phyloP scores from a whole-genome alignment of 1,284 basidiomycete species.

The Coniferiporia sulphurascens region DNA sequence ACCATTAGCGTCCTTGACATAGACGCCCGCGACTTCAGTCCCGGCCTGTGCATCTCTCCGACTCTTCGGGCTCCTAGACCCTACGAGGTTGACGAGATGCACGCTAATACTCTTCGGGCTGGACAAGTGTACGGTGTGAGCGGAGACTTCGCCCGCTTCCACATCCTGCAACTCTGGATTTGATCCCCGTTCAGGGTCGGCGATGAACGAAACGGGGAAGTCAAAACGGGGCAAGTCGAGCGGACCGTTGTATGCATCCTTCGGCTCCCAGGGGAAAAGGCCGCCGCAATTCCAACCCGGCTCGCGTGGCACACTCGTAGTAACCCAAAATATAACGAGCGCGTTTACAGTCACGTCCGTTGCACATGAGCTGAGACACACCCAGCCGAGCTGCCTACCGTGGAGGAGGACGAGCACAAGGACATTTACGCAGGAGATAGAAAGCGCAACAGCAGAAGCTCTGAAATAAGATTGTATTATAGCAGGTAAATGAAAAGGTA shows the following conservation, averaged over 20 bases:
- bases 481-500: not conserved
- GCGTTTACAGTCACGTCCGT: constrained; percentile 43
- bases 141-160: not conserved
- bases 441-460: constrained; percentile 41
- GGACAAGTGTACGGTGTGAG: too few species aligned
- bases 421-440: constrained; percentile 45
- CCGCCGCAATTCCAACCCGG: not conserved
- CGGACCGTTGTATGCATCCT: not conserved
- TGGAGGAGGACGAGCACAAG: constrained; percentile 43
- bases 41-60: too few species aligned
- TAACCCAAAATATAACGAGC: constrained; percentile 38
- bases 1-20: too few species aligned
- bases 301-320: constrained; percentile 15
- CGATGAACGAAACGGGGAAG: constrained; percentile 4
- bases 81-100: too few species aligned
- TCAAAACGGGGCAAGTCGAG: not conserved
- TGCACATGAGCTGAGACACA: constrained; percentile 49
- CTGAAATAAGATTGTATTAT: constrained; percentile 23
- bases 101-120: too few species aligned
- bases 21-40: too few species aligned
- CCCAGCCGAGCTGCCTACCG: constrained; percentile 48
- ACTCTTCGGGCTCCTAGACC: too few species aligned
- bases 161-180: not conserved
- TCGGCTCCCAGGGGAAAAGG: not conserved
- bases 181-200: not conserved